These are phyloP conservation scores for Phlyctochytrium arcticum DNA, from an alignment of 192 early-diverging fungal genomes.

Conservation along the genomic window DNA sequence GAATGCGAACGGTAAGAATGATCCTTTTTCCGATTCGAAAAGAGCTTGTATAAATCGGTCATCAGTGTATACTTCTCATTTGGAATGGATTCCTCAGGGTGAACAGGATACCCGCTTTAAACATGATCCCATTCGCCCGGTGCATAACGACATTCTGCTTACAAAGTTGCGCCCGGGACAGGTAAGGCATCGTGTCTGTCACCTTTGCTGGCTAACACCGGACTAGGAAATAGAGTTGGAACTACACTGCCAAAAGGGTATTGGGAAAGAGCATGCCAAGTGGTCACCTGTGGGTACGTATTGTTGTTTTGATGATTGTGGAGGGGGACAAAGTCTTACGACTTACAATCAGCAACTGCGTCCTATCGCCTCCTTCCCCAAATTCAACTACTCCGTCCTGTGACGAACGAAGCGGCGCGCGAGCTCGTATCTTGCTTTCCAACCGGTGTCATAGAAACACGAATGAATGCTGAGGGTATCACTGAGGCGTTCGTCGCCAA, in stretches of 20 bases:
- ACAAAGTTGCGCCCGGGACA: constrained; percentile 93
- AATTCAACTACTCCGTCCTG: constrained; percentile 79
- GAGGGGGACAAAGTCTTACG: not conserved
- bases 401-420: constrained; percentile 75
- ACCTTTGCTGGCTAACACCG: not conserved
- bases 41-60: not conserved
- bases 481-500: constrained; percentile 79
- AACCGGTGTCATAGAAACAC: constrained; percentile 76
- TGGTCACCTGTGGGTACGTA: constrained; percentile 83
- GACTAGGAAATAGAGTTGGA: constrained; percentile 64
- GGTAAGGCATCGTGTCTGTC: constrained; percentile 8
- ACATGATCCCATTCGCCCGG: constrained; percentile 66
- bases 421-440: constrained; percentile 87
- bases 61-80: constrained; percentile 66
- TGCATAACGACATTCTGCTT: constrained; percentile 88
- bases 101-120: constrained; percentile 73
- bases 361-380: constrained; percentile 92
- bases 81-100: constrained; percentile 89
- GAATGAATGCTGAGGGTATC: constrained; percentile 60
- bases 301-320: not conserved
- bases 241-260: constrained; percentile 86
- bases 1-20: constrained; percentile 56
- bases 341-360: constrained; percentile 63
- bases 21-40: constrained; percentile 6
- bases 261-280: constrained; percentile 95